A percentile compares a stretch with the other conserved stretches of the same genome.
These are phyloP conservation scores for Raffaelea albimanens DNA, from an alignment of 2,329 filamentous ascomycete genomes.

Conservation along the genomic window DNA sequence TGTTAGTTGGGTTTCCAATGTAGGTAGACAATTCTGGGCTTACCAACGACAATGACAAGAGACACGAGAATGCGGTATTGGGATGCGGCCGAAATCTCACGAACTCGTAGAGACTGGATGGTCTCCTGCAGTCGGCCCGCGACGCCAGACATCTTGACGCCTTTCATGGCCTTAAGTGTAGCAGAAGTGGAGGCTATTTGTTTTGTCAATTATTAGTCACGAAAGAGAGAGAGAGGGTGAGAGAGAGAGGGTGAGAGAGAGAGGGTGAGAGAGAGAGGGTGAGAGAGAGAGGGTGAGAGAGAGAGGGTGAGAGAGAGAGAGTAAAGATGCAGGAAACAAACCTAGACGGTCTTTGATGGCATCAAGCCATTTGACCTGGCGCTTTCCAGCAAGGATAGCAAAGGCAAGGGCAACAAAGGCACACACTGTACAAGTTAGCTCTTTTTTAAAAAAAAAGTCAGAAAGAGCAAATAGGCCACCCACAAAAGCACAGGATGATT, in stretches of 20 bases:
- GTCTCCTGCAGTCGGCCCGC: conserved; percentile 16
- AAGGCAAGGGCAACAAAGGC: background rate
- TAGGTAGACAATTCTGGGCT: too few relatives aligned
- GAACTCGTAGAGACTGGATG: conserved; percentile 21
- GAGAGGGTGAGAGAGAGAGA: background rate
- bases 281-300: background rate
- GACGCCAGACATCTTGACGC: conserved; percentile 27
- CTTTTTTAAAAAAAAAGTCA: background rate
- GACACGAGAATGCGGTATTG: conserved; percentile 19
- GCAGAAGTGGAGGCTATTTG: conserved; percentile 14
- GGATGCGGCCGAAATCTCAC: conserved; percentile 19
- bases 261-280: too few relatives aligned
- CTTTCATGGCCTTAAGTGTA: conserved; percentile 24
- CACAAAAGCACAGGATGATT: conserved; percentile 8
- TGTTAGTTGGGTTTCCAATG: too few relatives aligned
- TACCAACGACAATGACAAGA: conserved; percentile 19
- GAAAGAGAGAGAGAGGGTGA: too few relatives aligned
- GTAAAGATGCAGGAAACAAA: background rate
- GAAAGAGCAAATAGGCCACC: background rate
- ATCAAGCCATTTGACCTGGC: conserved; percentile 13
- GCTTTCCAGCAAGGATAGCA: background rate
- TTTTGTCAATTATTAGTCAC: too few relatives aligned
- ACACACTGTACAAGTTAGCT: background rate
- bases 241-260: too few relatives aligned
- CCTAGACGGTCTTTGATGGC: conserved; percentile 12